Conservation (phyloP, 2,329 filamentous ascomycete genomes). For the Monilinia laxa region DNA sequence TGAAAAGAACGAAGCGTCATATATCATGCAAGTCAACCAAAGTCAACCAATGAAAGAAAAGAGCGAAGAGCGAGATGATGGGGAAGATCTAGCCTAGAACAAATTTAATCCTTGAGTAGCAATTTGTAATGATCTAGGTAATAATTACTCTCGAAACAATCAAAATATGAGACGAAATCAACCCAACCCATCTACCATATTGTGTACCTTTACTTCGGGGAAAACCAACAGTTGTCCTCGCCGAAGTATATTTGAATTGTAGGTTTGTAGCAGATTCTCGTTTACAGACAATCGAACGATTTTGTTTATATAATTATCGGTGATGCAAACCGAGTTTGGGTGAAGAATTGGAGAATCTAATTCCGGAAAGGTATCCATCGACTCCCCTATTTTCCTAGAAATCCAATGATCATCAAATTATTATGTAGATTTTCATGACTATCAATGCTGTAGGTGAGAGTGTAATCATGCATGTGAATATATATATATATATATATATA, state of each 20-base stretch:
- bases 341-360: constrained; percentile 8
- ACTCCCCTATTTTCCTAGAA: neutral
- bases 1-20: constrained; percentile 20
- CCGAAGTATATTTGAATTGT: constrained; percentile 1
- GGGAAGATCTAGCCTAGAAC: neutral
- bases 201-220: constrained; percentile 1
- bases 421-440: neutral
- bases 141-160: neutral
- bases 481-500: too few relatives aligned
- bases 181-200: neutral
- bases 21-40: neutral
- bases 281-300: neutral
- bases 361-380: neutral
- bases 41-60: constrained; percentile 9
- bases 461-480: too few relatives aligned
- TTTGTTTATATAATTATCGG: neutral
- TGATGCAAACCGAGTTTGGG: constrained; percentile 3
- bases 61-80: constrained; percentile 19
- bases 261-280: too few relatives aligned
- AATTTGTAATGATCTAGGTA: neutral
- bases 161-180: neutral
- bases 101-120: neutral
- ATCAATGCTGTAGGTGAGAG: too few relatives aligned
- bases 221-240: constrained; percentile 14
- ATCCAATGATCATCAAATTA: neutral